Base-by-base conservation (phyloP, 2,329 filamentous ascomycete genomes). In the Clonostachys sp. region DNA sequence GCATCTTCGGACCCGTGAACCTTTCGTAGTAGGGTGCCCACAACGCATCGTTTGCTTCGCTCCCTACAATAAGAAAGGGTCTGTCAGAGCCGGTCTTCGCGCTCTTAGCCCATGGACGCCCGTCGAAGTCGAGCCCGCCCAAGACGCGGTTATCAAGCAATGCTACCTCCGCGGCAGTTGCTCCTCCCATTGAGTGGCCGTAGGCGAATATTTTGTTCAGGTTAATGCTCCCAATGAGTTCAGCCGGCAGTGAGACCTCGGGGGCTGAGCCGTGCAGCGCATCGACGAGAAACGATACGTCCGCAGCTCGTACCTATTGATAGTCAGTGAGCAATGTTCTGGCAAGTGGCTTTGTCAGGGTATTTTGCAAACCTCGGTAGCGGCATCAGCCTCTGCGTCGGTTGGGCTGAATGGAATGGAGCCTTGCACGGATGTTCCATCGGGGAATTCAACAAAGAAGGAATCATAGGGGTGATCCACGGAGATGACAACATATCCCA, bases 401-500 rank as follows among this genome's bases (percentile, higher is more conserved):
- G 53, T 41, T 51, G 59, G 55, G 7, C 61, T 55, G 8, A 50
- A 44, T 17, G 38, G 17, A 4, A 49, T 45, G 40, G 42, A 41
- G 6, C 55, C 35, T 6, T 60, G 48, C 10, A 18, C 17, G 36
- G 17, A n/a, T 8, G 58, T 60, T 4, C 62, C 70, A 39, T 73
- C 61, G 3, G 69, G 67, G 41, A 69, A 74, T 45, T 73, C 65
- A 14, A 76, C 63, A 24, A 70, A 57, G 7, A 56, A 50, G 2
- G 65, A 58, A 44, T 75, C 72, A 48, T 71, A 64, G 0, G 73
- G 65, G 45, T 77, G 73, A 50, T 77, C 74, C 34, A 77, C 57
- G 0, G 72, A 60, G 12, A 74, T 58, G 13, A 77, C 68, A 6
- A 65, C 59, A 48, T 67, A 70, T 4, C 73, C 73, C 5, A 66